phyloP scores from a whole-genome alignment of 805 yeast species.

The Kluyveromyces siamensis region DNA sequence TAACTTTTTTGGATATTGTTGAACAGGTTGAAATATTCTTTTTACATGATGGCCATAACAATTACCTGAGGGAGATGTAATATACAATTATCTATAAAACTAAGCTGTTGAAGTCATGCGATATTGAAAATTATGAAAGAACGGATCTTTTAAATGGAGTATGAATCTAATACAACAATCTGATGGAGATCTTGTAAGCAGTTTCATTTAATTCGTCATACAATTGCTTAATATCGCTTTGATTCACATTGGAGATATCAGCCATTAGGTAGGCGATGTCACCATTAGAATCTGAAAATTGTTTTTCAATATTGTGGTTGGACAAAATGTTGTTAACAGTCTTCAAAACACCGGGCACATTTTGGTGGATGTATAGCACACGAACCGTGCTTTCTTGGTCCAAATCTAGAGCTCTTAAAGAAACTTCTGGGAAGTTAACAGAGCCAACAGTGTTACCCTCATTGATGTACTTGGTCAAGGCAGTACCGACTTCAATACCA shows the following conservation, averaged over 20 bases:
- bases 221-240: conserved; percentile 72
- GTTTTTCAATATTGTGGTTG: conserved; percentile 93
- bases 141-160: neutral
- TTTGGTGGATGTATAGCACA: conserved; percentile 91
- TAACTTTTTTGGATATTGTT: too few relatives aligned
- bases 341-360: conserved; percentile 97
- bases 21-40: neutral
- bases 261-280: conserved; percentile 97
- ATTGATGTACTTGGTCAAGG: conserved; percentile 83
- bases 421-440: conserved; percentile 97
- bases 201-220: conserved; percentile 83
- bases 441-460: conserved; percentile 94
- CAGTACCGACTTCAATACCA: conserved; percentile 87
- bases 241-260: conserved; percentile 80
- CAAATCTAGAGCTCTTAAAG: conserved; percentile 76
- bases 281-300: conserved; percentile 94
- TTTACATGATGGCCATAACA: neutral
- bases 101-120: neutral
- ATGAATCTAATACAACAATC: conserved; percentile 61
- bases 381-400: conserved; percentile 86
- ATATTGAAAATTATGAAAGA: neutral
- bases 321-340: conserved; percentile 94
- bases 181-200: conserved; percentile 82
- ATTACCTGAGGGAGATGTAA: neutral
- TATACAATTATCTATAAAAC: neutral